Conservation (phyloP, 805 yeast species). For the Yamadazyma takamatsuzukensis region DNA sequence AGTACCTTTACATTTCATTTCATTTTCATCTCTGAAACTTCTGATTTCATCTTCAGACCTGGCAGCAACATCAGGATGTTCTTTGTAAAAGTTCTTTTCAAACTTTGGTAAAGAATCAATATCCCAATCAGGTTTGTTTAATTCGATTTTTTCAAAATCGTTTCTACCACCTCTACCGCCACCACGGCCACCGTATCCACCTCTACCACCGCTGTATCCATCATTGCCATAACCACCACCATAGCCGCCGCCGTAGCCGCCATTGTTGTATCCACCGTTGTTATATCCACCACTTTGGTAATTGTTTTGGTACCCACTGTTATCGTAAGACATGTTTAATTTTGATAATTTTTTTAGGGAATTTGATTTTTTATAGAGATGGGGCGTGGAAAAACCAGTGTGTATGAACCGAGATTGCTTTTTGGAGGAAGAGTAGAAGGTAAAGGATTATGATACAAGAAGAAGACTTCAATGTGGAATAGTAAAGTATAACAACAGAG, state of each 20-base stretch:
- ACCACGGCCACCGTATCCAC: conserved; percentile 33
- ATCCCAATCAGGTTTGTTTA: conserved; percentile 81
- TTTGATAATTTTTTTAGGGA: no score
- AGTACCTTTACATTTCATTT: conserved; percentile 79
- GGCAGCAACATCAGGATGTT: conserved; percentile 70
- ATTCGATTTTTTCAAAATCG: conserved; percentile 43
- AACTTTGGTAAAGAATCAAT: conserved; percentile 73
- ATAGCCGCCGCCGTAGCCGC: conserved; percentile 32
- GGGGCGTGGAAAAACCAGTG: no score
- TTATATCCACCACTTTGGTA: conserved; percentile 26
- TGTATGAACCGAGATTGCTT: no score
- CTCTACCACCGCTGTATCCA: conserved; percentile 30
- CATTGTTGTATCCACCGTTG: conserved; percentile 19
- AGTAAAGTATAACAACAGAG: no score
- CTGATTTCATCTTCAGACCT: conserved; percentile 73
- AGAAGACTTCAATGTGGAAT: no score
- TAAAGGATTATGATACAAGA: no score
- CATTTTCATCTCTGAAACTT: conserved; percentile 74
- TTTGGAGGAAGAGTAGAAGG: no score
- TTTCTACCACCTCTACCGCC: conserved; percentile 32
- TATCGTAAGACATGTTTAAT: conserved; percentile 8
- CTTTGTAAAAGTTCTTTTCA: conserved; percentile 92
- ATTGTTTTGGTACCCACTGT: conserved; percentile 13
- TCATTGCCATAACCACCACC: conserved; percentile 32
- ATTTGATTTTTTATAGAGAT: no score